Base-by-base conservation (phyloP, 768 basidiomycete genomes). In the Panaeolus cyanescens region DNA sequence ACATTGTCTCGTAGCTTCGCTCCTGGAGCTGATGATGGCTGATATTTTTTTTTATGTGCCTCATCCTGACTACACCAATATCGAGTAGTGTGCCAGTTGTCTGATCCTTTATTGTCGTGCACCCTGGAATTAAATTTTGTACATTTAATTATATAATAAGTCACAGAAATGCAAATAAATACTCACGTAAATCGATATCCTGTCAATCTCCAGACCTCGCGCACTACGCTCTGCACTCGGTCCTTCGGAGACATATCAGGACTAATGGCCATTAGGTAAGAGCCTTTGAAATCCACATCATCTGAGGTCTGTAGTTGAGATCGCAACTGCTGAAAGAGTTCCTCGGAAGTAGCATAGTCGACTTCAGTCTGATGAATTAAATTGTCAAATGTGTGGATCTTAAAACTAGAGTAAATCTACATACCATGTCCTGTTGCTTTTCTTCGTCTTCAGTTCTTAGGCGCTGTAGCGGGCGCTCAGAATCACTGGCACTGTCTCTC, bases 21-120 rank as follows among this genome's bases (percentile, higher is more conserved):
- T 25, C 65, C 58, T 0, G 67, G 66, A 15, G 64, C 56, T 20
- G 58, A 9, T 32, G 64, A 69, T 13, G 62, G 61, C 33, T 68
- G 68, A 5, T 61, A n/a, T 36, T 62, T 64, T 39, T 72, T 64
- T 55, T 69, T 71, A 4, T 53, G 39, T 5, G 17, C 62, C 28
- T 57, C 56, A 28, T 74, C 74, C 60, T 74, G 74, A 45, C 68
- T 70, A 59, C 72, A 75, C 68, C 68, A 72, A 19, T 59, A 63
- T 13, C 61, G 64, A 13, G 65, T 70, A 32, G 59, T 64, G 39
- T 63, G 28, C 30, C 19, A 58, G n/a, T 69, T 62, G 19, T 72
- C 71, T n/a, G n/a, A n/a, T 28, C 8, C 58, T 50, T 67, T 61
- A 7, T 71, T 62, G 42, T 73, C 68, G 17, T 62, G 50, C 9